phyloP scores from a whole-genome alignment of 2,329 filamentous ascomycete genomes.

The Monilinia vaccinii-corymbosi region DNA sequence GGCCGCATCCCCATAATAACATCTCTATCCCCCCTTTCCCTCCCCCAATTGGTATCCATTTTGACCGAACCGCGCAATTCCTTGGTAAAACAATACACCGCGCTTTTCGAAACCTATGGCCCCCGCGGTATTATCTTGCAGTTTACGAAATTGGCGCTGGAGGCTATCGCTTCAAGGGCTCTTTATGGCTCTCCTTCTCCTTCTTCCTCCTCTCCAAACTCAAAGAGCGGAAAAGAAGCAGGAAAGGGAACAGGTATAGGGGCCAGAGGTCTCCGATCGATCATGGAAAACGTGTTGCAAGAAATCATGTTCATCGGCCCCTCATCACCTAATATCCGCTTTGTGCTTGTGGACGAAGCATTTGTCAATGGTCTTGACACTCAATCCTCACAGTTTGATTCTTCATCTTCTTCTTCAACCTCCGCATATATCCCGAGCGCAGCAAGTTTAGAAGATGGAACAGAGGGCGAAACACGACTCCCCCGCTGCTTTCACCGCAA shows the following conservation, averaged over 20 bases:
- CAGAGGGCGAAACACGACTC: constrained; percentile 11
- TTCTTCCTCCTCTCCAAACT: background rate
- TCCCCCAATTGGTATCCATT: constrained; percentile 66
- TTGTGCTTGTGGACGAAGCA: constrained; percentile 62
- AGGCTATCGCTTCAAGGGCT: constrained; percentile 59
- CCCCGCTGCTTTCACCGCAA: constrained; percentile 58
- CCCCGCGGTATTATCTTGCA: constrained; percentile 63
- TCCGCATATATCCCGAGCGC: background rate
- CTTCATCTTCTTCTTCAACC: background rate
- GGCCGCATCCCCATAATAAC: constrained; percentile 90
- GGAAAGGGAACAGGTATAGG: constrained; percentile 36
- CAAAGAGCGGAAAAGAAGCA: background rate
- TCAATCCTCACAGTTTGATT: background rate
- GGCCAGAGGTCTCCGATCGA: constrained; percentile 67
- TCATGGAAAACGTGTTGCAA: constrained; percentile 68
- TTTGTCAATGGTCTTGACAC: constrained; percentile 14
- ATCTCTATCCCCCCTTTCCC: constrained; percentile 67
- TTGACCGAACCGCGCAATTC: constrained; percentile 88
- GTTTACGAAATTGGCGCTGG: constrained; percentile 76
- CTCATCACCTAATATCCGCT: constrained; percentile 45
- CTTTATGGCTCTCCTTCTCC: constrained; percentile 35
- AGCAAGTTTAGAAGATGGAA: background rate
- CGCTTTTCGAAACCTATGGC: constrained; percentile 68
- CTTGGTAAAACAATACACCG: constrained; percentile 78
- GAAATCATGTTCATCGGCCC: constrained; percentile 79